Conservation (phyloP, 495 filamentous ascomycete genomes). For the Aspergillus olivimuriae region DNA sequence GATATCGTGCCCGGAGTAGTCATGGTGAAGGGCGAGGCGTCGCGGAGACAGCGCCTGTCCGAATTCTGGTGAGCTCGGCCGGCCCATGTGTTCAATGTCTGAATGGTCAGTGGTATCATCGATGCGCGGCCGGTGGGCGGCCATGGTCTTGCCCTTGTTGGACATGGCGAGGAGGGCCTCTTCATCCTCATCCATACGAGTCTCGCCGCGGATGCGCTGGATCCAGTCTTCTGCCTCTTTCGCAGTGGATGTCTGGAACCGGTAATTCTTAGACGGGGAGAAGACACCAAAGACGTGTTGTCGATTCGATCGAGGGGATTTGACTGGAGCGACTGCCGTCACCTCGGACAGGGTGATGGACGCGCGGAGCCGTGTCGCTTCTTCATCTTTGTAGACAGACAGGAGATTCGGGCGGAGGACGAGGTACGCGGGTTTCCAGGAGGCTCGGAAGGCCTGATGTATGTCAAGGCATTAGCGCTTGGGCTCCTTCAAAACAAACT, state of each 20-base stretch:
- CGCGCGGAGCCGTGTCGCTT: constrained; percentile 80
- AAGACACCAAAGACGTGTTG: constrained; percentile 89
- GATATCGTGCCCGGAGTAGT: constrained; percentile 84
- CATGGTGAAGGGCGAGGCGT: constrained; percentile 49
- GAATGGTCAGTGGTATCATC: constrained; percentile 44
- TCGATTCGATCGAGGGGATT: constrained; percentile 75
- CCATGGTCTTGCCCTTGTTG: constrained; percentile 38
- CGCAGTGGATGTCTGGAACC: constrained; percentile 67
- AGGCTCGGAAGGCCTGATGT: constrained; percentile 29
- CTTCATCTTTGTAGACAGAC: constrained; percentile 88
- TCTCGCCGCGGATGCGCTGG: constrained; percentile 68
- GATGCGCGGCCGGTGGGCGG: constrained; percentile 29
- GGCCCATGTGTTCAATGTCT: constrained; percentile 25
- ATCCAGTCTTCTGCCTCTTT: constrained; percentile 86
- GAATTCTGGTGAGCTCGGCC: constrained; percentile 42
- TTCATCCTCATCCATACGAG: constrained; percentile 79
- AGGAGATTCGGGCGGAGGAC: constrained; percentile 91
- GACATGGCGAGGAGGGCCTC: constrained; percentile 58
- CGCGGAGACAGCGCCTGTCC: constrained; percentile 28
- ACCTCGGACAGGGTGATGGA: constrained; percentile 85
- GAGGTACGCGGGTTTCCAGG: constrained; percentile 85
- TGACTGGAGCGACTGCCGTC: constrained; percentile 81
- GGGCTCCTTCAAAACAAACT: constrained; percentile 2
- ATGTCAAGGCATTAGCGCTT: constrained; percentile 5
- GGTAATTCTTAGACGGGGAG: constrained; percentile 83